Base-by-base conservation (phyloP, 1,139 yeast genomes). In the Nadsonia commutata region DNA sequence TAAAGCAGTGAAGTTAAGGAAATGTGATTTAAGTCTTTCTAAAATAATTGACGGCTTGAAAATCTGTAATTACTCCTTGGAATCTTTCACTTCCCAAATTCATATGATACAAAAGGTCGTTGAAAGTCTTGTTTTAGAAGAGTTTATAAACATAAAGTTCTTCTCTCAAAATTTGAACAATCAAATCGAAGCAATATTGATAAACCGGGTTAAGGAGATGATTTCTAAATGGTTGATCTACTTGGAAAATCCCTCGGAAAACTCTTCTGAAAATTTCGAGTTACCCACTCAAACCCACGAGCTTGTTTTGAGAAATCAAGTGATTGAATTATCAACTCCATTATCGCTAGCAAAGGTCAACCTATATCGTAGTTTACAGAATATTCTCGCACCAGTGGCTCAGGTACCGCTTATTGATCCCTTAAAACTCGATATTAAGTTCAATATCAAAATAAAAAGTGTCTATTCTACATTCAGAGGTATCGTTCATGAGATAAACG, bases 161-260 rank as follows among this genome's bases (percentile, higher is more conserved):
- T 67, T 79, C 47, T 70, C 67, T 8, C 47, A 48, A 1, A 49
- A 57, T 2, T 52, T 79, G 18, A 76, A 78, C 50, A 41, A 38
- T 0, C 67, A 68, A 18, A 51, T 78, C 2, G 49, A 52, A 18
- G 49, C 49, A 0, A 55, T 68, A 1, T 56, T 79, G n/a, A 47
- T 57, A 1, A 53, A 48, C 1, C 63, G 75, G 40, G 67, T 55
- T 11, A 36, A 43, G 31, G 40, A 40, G 3, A 52, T 52, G 11
- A 48, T 60, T 17, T 46, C 43, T 5, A 37, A 40, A 8, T 62
- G 66, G 66, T 48, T 53, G 1, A 42, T 46, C 2, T 40, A 43
- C 5, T 56, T 60, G 41, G 46, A 48, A n/a, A 45, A 45, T 9
- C 47, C 49, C 2, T 49, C 46, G 18, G 31, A 16, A 40, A 45